These are phyloP conservation scores for Mycena rebaudengoi DNA, from an alignment of 768 basidiomycete genomes.

Conservation along the genomic window DNA sequence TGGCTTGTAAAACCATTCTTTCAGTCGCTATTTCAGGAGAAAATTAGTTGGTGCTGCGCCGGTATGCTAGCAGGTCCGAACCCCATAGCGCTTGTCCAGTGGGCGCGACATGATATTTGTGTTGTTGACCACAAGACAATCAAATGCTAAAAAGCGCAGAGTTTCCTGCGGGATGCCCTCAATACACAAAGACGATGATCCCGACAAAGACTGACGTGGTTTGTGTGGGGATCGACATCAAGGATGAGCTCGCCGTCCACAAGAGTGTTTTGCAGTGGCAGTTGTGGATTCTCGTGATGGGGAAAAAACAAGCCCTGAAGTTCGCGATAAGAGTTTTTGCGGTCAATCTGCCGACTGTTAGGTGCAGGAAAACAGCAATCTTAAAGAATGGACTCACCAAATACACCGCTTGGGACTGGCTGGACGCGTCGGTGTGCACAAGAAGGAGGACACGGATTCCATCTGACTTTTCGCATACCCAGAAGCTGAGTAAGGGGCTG, in stretches of 20 bases:
- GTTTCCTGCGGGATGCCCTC: slow-evolving; percentile 57
- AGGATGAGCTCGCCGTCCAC: slow-evolving; percentile 95
- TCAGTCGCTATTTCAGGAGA: slow-evolving; percentile 66
- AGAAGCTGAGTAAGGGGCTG: slow-evolving; percentile 90
- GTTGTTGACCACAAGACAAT: slow-evolving; percentile 88
- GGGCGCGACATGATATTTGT: slow-evolving; percentile 88
- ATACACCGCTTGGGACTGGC: slow-evolving; percentile 71
- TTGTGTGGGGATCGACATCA: slow-evolving; percentile 83
- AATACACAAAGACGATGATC: slow-evolving; percentile 1
- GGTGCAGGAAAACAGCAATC: background rate
- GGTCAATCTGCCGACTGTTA: slow-evolving; percentile 76
- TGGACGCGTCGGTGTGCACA: slow-evolving; percentile 66
- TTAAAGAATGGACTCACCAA: slow-evolving; percentile 62
- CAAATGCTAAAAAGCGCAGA: slow-evolving; percentile 87
- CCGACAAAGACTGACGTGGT: slow-evolving; percentile 56
- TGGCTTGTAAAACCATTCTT: slow-evolving; percentile 85
- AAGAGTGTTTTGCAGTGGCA: slow-evolving; percentile 79
- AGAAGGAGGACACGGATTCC: slow-evolving; percentile 91
- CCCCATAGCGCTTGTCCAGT: slow-evolving; percentile 90
- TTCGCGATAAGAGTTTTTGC: slow-evolving; percentile 87
- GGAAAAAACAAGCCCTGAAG: slow-evolving; percentile 88
- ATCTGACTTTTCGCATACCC: slow-evolving; percentile 99
- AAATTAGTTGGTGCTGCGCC: slow-evolving; percentile 1
- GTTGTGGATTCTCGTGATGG: slow-evolving; percentile 76
- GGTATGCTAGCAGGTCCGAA: slow-evolving; percentile 47